Evolutionary conservation across 1,139 yeast genomes (phyloP), one percentile per base, ranked within the genome.

Genomic region (Lodderomyces pseudojiufengensis): DNA sequence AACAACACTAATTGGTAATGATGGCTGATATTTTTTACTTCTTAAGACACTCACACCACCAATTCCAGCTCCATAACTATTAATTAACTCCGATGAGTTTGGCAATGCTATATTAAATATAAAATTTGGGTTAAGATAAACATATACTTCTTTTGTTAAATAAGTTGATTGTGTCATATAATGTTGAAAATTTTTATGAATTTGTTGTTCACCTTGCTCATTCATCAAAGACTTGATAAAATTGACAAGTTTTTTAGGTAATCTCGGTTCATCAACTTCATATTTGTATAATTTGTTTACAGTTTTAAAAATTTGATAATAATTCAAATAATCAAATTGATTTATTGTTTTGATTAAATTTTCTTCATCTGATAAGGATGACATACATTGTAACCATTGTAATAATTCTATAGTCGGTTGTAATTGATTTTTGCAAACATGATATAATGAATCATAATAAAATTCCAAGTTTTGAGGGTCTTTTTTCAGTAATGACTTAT

Each of bases 331-430:
- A 30, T 68, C 81, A 54, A 72, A 78, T 56, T 71, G 77, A 43
- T 62, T 73, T 41, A 76, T 67, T 36, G 83, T 82, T 51, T 66
- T 74, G 45, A 63, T 75, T 55, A 80, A 72, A 48, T 66, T 74
- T 51, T 68, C 81, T 36, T 76, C 79, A 42, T 73, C 75, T 13
- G 59, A 61, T 30, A 81, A 55, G 25, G 76, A 70, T 0, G 95
- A 78, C 60, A 88, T 77, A 35, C 92, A 84, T 55, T 92, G 97
- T 35, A 90, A 63, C 88, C 95, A 90, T 56, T 92, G 97, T 41
- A 92, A 62, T 24, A 92, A 59, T 55, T 90, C 94, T 38, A 84
- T 76, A 1, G 86, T 67, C 1, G 96, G 90, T 40, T 76, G 76
- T 39, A 88, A 66, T 44, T 85, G 88, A 21, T 63, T 61, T 34